Percentiles rank a stretch among this genome's conserved stretches.
These are phyloP conservation scores for Fusarium mexicanum DNA, from an alignment of 2,329 filamentous ascomycete species.

Conservation along the genomic window DNA sequence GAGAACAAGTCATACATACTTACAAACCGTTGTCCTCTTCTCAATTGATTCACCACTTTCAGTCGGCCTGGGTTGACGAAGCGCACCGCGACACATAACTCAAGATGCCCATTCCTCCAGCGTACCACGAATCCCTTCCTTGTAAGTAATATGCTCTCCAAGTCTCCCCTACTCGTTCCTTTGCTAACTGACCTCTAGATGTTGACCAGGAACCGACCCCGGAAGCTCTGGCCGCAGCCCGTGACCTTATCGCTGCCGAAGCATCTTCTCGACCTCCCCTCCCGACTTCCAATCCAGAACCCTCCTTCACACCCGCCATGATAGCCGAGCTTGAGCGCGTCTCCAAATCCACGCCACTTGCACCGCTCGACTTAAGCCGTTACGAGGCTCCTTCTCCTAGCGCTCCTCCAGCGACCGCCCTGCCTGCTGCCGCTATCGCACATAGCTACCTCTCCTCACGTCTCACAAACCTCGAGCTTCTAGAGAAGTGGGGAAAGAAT, in stretches of 20 bases:
- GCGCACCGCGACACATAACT: constrained; percentile 10
- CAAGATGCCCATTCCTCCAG: constrained; percentile 46
- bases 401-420: constrained; percentile 67
- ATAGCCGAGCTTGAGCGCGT: constrained; percentile 75
- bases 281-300: constrained; percentile 59
- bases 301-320: constrained; percentile 73
- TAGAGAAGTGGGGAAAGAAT: constrained; percentile 86
- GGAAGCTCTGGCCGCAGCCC: constrained; percentile 70
- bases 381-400: constrained; percentile 73
- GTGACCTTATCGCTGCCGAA: constrained; percentile 75
- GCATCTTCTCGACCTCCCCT: constrained; percentile 61
- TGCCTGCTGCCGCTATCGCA: constrained; percentile 63
- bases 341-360: constrained; percentile 49
- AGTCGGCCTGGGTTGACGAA: neutral
- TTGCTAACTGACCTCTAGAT: constrained; percentile 62
- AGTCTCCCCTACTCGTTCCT: neutral
- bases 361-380: constrained; percentile 76
- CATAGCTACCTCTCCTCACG: constrained; percentile 64
- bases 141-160: constrained; percentile 62
- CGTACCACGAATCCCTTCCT: constrained; percentile 80
- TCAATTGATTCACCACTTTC: neutral
- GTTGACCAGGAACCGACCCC: constrained; percentile 79
- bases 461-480: constrained; percentile 70
- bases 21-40: neutral
- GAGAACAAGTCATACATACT: too few relatives aligned